A percentile compares a stretch with the other conserved stretches of the same genome.
Conservation (phyloP, 805 yeast species). For the Limtongia smithiae region DNA sequence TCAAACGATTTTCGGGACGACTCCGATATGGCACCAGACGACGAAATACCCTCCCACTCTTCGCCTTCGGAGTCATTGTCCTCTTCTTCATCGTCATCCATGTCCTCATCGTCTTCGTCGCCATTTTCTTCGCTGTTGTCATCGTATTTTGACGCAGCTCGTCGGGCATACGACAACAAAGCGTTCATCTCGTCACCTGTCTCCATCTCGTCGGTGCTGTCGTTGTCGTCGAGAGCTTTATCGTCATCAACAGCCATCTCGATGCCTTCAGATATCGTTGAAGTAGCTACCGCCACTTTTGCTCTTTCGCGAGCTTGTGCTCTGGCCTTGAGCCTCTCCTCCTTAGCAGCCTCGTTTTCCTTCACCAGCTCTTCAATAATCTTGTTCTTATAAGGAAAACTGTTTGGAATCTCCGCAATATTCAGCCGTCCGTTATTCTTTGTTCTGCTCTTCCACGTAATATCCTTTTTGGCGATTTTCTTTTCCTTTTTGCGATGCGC, state of each 20-base stretch:
- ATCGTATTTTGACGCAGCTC: slow-evolving; percentile 72
- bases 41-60: not conserved
- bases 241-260: slow-evolving; percentile 37
- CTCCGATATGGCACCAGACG: slow-evolving; percentile 32
- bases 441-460: slow-evolving; percentile 84
- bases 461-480: slow-evolving; percentile 80
- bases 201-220: slow-evolving; percentile 36
- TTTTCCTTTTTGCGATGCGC: slow-evolving; percentile 85
- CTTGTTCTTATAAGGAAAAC: slow-evolving; percentile 89
- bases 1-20: slow-evolving; percentile 72
- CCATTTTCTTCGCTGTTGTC: slow-evolving; percentile 48
- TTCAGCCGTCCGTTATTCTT: slow-evolving; percentile 55
- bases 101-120: slow-evolving; percentile 43
- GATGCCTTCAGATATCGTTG: slow-evolving; percentile 9
- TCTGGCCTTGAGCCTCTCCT: slow-evolving; percentile 38
- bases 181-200: slow-evolving; percentile 42
- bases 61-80: slow-evolving; percentile 39
- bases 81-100: slow-evolving; percentile 41
- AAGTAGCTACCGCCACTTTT: slow-evolving; percentile 2
- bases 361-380: slow-evolving; percentile 55
- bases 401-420: slow-evolving; percentile 83
- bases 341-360: slow-evolving; percentile 47
- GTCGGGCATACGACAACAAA: slow-evolving; percentile 81
- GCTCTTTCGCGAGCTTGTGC: slow-evolving; percentile 37
- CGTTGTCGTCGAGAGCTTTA: slow-evolving; percentile 38